Evolutionary conservation across 177 flowering plant species (phyloP).

Genomic region (Vitis hybrid): DNA sequence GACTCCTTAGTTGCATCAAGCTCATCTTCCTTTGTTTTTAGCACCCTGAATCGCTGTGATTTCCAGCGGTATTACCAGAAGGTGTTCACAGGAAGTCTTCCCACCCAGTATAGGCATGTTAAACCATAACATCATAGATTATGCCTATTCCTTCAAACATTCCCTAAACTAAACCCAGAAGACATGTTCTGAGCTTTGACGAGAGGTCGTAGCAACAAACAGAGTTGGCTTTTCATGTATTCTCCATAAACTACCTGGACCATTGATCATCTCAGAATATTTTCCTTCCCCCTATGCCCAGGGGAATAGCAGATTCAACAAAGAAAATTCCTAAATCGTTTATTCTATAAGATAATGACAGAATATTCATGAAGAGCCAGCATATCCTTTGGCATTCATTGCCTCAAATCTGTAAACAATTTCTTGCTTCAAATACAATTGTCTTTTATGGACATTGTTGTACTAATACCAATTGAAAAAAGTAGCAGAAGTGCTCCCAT

Average conservation of each 20-base stretch:
- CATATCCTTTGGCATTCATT: no score
- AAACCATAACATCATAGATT: slow-evolving; percentile 1
- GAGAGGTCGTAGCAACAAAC: not conserved
- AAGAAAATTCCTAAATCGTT: no score
- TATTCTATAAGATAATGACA: no score
- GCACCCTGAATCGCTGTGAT: not conserved
- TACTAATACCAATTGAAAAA: no score
- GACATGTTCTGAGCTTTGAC: not conserved
- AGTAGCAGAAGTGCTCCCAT: no score
- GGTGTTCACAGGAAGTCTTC: not conserved
- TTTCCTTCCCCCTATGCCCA: no score
- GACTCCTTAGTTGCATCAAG: not conserved
- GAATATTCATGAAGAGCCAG: no score
- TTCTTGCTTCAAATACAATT: no score
- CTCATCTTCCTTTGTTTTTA: not conserved
- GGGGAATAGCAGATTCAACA: no score
- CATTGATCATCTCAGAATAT: not conserved
- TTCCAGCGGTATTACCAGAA: not conserved
- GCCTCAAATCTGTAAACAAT: no score
- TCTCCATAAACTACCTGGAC: not conserved
- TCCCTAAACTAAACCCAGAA: not conserved
- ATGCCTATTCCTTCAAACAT: not conserved
- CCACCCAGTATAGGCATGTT: not conserved
- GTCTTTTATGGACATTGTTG: no score
- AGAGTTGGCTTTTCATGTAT: not conserved